Conservation (phyloP, 495 filamentous ascomycete genomes). For the Venustampulla echinocandica region DNA sequence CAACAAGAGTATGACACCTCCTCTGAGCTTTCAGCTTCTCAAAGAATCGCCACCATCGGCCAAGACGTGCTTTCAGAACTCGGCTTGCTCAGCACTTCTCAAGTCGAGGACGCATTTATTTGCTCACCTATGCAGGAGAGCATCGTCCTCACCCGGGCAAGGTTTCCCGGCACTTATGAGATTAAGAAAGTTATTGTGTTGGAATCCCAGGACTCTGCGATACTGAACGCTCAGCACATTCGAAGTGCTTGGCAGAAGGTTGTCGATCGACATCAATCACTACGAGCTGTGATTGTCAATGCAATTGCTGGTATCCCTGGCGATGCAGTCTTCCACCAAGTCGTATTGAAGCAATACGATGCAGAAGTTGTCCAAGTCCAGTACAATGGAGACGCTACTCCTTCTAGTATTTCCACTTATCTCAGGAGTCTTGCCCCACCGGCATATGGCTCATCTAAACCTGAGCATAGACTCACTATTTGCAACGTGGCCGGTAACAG, state of each 20-base stretch:
- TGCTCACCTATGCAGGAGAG: conserved; percentile 66
- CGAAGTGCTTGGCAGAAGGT: conserved; percentile 44
- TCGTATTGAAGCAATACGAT: conserved; percentile 37
- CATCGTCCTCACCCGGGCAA: conserved; percentile 46
- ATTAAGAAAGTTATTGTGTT: neutral
- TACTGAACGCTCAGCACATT: conserved; percentile 25
- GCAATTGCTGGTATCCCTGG: conserved; percentile 37
- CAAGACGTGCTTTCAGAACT: neutral
- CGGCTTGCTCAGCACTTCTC: conserved; percentile 13
- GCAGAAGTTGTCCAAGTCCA: conserved; percentile 31
- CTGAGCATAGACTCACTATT: conserved; percentile 42
- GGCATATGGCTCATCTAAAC: conserved; percentile 30
- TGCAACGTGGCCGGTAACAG: conserved; percentile 32
- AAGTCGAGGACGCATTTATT: conserved; percentile 56
- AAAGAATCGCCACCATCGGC: neutral
- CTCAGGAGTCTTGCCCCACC: conserved; percentile 29
- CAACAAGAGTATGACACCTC: neutral
- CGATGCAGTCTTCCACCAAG: conserved; percentile 44
- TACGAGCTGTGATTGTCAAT: conserved; percentile 45
- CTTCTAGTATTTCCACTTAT: conserved; percentile 24
- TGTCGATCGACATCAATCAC: conserved; percentile 42
- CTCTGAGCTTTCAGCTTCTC: neutral
- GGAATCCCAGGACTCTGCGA: conserved; percentile 24
- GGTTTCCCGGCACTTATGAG: conserved; percentile 35
- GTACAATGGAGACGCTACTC: conserved; percentile 31